phyloP scores from a whole-genome alignment of 169 alveolate species.

The Eimeria tenella region DNA sequence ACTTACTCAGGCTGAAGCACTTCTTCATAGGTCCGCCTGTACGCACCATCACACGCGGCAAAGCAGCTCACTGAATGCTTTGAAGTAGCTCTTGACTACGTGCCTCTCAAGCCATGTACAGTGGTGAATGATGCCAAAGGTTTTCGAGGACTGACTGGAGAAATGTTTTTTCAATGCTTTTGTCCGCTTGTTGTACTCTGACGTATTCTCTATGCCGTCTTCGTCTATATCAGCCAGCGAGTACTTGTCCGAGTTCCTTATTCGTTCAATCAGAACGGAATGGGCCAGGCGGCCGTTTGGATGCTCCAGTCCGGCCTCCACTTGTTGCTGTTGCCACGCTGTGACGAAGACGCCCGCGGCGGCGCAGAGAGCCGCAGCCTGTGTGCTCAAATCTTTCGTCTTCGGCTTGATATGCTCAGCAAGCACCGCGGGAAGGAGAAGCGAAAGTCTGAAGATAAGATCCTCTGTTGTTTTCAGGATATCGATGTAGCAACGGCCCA shows the following conservation, averaged over 20 bases:
- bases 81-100: no score
- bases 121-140: no score
- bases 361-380: slow-evolving; percentile 78
- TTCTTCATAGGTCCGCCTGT: slow-evolving; percentile 52
- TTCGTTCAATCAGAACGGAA: slow-evolving; percentile 36
- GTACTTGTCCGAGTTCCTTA: slow-evolving; percentile 28
- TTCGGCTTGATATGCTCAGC: slow-evolving; percentile 2
- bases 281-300: slow-evolving; percentile 68
- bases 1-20: slow-evolving; percentile 54
- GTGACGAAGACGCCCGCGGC: slow-evolving; percentile 70
- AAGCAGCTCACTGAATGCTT: no score
- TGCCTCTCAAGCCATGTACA: no score
- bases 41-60: neutral
- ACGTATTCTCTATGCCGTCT: slow-evolving; percentile 29
- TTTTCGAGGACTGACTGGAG: slow-evolving; percentile 2
- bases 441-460: slow-evolving; percentile 66
- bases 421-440: slow-evolving; percentile 69
- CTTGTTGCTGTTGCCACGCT: slow-evolving; percentile 79
- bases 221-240: neutral
- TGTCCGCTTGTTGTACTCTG: slow-evolving; percentile 21
- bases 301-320: slow-evolving; percentile 76
- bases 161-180: neutral
- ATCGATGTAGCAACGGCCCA: slow-evolving; percentile 71
- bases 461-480: slow-evolving; percentile 67
- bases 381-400: slow-evolving; percentile 22